Conservation (phyloP, 306 rosid species). For the Styphnolobium japonicum region DNA sequence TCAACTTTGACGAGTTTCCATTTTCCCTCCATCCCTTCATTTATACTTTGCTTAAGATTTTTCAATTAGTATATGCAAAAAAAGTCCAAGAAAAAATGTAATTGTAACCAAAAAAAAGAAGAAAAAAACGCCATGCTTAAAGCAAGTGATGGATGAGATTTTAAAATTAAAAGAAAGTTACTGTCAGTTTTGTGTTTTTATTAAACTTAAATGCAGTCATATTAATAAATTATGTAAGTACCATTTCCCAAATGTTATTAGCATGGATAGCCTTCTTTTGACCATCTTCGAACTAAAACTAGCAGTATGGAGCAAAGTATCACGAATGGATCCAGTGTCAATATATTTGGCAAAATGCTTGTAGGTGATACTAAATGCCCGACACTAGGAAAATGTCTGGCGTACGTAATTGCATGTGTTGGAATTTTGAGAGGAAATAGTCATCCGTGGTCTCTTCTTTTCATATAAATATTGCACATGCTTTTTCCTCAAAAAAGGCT, state of each 20-base stretch:
- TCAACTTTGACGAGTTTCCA: not conserved
- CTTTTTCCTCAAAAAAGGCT: conserved; percentile 5
- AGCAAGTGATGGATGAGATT: too few species aligned
- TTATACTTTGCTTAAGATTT: not conserved
- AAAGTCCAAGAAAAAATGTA: too few species aligned
- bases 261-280: not conserved
- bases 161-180: too few species aligned
- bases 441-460: conserved; percentile 23
- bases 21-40: conserved; percentile 1
- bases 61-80: not conserved
- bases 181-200: too few species aligned
- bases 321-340: not conserved
- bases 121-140: too few species aligned
- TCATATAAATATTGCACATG: conserved; percentile 11
- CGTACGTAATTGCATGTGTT: not conserved
- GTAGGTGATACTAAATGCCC: not conserved
- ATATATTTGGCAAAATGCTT: not conserved
- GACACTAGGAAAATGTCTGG: not conserved
- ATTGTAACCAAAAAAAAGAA: too few species aligned
- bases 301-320: not conserved
- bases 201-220: too few species aligned
- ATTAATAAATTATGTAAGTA: not conserved
- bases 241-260: not conserved
- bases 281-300: not conserved
- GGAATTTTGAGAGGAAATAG: not conserved